These are phyloP conservation scores for Cystofilobasidium ferigula DNA, from an alignment of 768 basidiomycete genomes.

Conservation along the genomic window DNA sequence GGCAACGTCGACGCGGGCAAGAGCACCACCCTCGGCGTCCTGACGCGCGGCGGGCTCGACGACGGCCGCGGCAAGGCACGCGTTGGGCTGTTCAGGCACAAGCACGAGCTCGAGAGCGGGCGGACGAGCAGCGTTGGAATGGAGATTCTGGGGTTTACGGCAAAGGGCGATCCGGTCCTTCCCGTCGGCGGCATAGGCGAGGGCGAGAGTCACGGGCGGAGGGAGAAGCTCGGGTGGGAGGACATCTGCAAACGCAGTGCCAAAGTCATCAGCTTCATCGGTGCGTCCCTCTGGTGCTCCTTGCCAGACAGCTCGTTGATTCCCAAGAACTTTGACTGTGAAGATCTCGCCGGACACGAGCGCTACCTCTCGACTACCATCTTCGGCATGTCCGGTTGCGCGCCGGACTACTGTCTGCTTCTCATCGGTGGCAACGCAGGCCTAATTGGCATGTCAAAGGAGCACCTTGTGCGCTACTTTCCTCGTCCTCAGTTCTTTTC, in stretches of 20 bases:
- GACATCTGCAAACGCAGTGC: conserved; percentile 78
- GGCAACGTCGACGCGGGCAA: conserved; percentile 82
- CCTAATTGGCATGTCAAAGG: conserved; percentile 44
- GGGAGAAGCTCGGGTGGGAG: conserved; percentile 90
- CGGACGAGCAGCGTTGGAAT: conserved; percentile 92
- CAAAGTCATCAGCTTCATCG: conserved; percentile 90
- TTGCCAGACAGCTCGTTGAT: not conserved
- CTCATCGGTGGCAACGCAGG: conserved; percentile 90
- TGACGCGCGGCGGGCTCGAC: conserved; percentile 64
- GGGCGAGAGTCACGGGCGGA: conserved; percentile 5
- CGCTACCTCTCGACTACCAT: conserved; percentile 54
- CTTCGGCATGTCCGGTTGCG: conserved; percentile 80
- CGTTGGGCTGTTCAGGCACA: conserved; percentile 68
- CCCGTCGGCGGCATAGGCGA: conserved; percentile 39
- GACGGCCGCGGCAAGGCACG: conserved; percentile 42
- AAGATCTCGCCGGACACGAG: conserved; percentile 89
- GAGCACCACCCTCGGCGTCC: conserved; percentile 82
- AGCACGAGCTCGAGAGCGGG: conserved; percentile 71
- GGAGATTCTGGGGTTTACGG: conserved; percentile 90
- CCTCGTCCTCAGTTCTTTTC: not conserved
- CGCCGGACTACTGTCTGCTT: conserved; percentile 69
- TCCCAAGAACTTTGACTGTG: not conserved
- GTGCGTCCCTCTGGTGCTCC: conserved; percentile 38
- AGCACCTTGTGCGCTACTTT: conserved; percentile 51
- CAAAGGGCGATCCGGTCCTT: conserved; percentile 64